Percentiles rank a stretch among this genome's conserved stretches.
phyloP scores from a whole-genome alignment of 2,329 filamentous ascomycete genomes.

The Fusarium euwallaceae region DNA sequence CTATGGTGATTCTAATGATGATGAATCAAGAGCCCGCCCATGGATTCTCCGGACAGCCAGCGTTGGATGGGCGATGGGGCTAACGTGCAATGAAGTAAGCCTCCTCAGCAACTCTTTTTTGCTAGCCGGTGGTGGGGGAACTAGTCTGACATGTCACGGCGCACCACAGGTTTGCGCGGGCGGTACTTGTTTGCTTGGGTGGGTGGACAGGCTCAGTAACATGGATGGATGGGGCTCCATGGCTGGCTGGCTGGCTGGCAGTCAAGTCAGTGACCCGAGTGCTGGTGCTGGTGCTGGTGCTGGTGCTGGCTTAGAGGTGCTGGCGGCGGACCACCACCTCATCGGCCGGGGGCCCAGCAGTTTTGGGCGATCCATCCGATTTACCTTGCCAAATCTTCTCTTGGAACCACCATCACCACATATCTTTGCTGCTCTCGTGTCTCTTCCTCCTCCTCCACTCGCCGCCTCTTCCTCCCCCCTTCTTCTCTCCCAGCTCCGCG shows the following conservation, averaged over 20 bases:
- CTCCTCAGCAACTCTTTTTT: conserved; percentile 31
- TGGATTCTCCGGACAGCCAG: neutral
- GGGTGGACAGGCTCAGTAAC: conserved; percentile 36
- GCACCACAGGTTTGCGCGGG: conserved; percentile 30
- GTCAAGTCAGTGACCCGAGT: neutral
- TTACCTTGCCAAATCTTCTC: conserved; percentile 51
- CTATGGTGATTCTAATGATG: conserved; percentile 27
- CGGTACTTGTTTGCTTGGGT: conserved; percentile 37
- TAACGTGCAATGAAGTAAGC: conserved; percentile 27
- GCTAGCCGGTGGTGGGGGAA: conserved; percentile 35
- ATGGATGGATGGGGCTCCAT: conserved; percentile 6
- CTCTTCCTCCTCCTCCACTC: conserved; percentile 32
- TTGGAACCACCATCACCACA: conserved; percentile 49
- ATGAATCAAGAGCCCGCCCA: conserved; percentile 15
- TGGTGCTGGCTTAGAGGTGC: neutral
- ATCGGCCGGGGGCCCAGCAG: conserved; percentile 44
- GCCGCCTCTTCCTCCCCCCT: conserved; percentile 35
- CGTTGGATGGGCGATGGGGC: conserved; percentile 13
- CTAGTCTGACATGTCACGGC: conserved; percentile 38
- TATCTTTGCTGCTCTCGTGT: conserved; percentile 24
- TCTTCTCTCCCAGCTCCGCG: conserved; percentile 34
- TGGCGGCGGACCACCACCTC: conserved; percentile 34
- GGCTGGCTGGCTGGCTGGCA: neutral
- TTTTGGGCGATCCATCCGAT: conserved; percentile 48
- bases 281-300: too few species aligned